Base-by-base conservation (phyloP, 768 basidiomycete species). In the Tulasnella sp. region DNA sequence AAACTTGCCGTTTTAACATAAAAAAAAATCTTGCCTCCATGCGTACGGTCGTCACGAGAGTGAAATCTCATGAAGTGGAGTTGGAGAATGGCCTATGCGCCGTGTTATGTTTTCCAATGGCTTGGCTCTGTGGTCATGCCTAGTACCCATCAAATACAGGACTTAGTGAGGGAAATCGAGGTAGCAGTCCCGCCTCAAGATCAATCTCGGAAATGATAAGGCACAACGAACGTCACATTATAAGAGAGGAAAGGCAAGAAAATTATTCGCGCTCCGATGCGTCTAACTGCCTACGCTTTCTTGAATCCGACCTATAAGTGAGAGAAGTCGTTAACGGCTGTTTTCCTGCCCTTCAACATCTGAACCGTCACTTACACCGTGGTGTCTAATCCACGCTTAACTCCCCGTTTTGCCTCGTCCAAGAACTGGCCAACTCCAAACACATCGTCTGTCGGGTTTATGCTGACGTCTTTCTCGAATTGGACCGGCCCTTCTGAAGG, bases 331-430 rank as follows among this genome's bases (percentile, higher is more conserved):
- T 36, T 52, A 52, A 10, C 19, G 10, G 21, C 48, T 24, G 5
- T 2, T 52, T n/a, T 19, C 24, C 1, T 2, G 4, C 48, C 48
- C 48, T 52, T 52, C 21, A 21, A 52, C 71, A 56, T 19, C 62
- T 68, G 42, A 21, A 9, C 0, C 77, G 16, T 16, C 21, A 81
- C 92, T 87, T 85, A 93, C 89, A 88, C 92, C 76, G 89, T 89
- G 75, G 92, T 92, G 83, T 96, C 94, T 84, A 96, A 83, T 19
- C 94, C 94, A 81, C 96, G 88, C 87, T 97, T 97, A 85, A 92
- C 91, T n/a, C 96, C 97, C 34, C 92, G 92, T 89, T 95, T 98
- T 24, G 97, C 98, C 85, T 96, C 95, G 84, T 98, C 95, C 88
- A 99, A 89, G 88, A 99, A 34, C 71, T 72, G 34, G 1, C 40